A percentile compares a stretch with the other conserved stretches of the same genome.
Evolutionary conservation across 495 filamentous ascomycete genomes (phyloP).

Genomic region (Glutinoglossum americanum): DNA sequence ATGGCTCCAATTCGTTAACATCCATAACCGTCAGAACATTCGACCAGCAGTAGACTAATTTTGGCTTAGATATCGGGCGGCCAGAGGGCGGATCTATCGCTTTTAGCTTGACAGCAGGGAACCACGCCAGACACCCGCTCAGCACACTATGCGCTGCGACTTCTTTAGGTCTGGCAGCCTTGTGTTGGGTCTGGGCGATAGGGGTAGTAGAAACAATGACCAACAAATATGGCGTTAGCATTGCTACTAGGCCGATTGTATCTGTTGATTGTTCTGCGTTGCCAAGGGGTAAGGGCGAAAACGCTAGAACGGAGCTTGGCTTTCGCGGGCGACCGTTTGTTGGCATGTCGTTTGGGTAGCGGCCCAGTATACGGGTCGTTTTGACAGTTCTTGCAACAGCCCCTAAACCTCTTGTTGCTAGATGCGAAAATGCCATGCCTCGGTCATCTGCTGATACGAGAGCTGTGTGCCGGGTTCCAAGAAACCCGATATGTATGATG

Average conservation of each 20-base stretch:
- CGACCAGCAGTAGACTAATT: constrained; percentile 97
- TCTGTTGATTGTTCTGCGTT: constrained; percentile 82
- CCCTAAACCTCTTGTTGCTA: constrained; percentile 79
- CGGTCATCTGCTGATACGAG: constrained; percentile 91
- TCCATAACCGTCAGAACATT: constrained; percentile 86
- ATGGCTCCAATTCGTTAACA: constrained; percentile 43
- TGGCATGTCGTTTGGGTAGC: constrained; percentile 48
- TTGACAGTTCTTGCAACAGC: constrained; percentile 69
- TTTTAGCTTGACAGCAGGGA: constrained; percentile 85
- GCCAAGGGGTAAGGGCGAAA: constrained; percentile 73
- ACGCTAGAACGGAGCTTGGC: constrained; percentile 86
- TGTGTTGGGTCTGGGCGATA: constrained; percentile 87
- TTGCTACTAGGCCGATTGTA: constrained; percentile 73
- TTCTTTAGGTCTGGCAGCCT: constrained; percentile 74
- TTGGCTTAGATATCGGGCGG: constrained; percentile 41
- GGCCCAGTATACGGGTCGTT: constrained; percentile 72
- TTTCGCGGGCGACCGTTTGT: constrained; percentile 48
- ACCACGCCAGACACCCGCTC: constrained; percentile 91
- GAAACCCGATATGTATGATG: constrained; percentile 76
- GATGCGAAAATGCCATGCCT: constrained; percentile 95
- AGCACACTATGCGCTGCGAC: constrained; percentile 72
- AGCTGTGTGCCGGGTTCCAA: constrained; percentile 88
- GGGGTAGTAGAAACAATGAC: constrained; percentile 95
- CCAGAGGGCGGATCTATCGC: constrained; percentile 31
- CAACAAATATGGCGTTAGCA: constrained; percentile 86